Base-by-base conservation (phyloP, 176 grass and related monocot genomes). In the Aegilops longissima region DNA sequence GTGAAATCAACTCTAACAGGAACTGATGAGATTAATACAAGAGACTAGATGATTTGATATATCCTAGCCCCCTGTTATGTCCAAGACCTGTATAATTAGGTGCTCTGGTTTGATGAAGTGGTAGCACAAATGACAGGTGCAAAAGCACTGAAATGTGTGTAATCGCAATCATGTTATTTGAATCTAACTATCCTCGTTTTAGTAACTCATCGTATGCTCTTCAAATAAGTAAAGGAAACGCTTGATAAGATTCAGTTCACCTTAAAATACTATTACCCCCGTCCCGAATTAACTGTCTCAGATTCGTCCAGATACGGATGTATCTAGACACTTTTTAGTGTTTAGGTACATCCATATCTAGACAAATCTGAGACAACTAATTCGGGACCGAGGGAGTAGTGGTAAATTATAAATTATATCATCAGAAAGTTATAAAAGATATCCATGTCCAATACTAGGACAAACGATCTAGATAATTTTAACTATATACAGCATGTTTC, bases 11-110 rank as follows among this genome's bases (percentile, higher is more conserved):
- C 17, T 44, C 52, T 62, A 78, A 29, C 61, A 42, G 27, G 29
- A 66, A 54, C 12, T 20, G 20, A 38, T 25, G 20, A 58, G 18
- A 8, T 54, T 34, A 69, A 78, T 24, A 77, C 76, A 23, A 40
- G 20, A 78, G 31, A 54, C 9, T 5, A 8, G 3, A 27, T 36
- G 17, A 61, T 61, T 56, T 61, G 9, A 35, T 68, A 29, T 24
- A 61, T 12, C 34, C 66, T 77, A 85, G 39, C 25, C 72, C 59
- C 38, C 21, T 47, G 33, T 29, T 86, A 80, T 14, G 10, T 71
- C 65, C 11, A 80, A 70, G 76, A 80, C 51, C 14, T 45, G 18
- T 71, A 76, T 64, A 61, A 21, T 66, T 31, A 76, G 83, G 7
- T 52, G 25, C 12, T 47, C 13, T 1, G 1, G 42, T 85, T 17